Conservation (phyloP, 805 yeast species). For the Starmera dryadoides region DNA sequence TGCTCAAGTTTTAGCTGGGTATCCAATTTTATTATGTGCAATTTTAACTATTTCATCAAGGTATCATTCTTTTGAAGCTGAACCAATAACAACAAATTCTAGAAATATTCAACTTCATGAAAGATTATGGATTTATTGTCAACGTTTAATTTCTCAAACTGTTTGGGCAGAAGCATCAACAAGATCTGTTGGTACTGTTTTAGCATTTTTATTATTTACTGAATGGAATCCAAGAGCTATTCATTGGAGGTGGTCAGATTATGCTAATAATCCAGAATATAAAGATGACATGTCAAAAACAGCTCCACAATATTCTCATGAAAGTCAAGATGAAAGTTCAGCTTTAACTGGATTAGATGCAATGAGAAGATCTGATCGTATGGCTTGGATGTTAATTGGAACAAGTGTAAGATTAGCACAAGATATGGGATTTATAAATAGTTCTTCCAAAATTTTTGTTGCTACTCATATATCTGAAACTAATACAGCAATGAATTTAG, state of each 20-base stretch:
- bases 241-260: slow-evolving; percentile 82
- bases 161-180: slow-evolving; percentile 94
- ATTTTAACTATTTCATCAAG: slow-evolving; percentile 75
- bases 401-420: slow-evolving; percentile 82
- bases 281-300: slow-evolving; percentile 6
- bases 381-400: slow-evolving; percentile 93
- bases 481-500: slow-evolving; percentile 73
- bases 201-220: slow-evolving; percentile 76
- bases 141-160: slow-evolving; percentile 70
- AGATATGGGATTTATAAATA: slow-evolving; percentile 74
- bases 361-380: slow-evolving; percentile 76
- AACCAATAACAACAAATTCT: slow-evolving; percentile 24
- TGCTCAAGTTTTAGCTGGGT: slow-evolving; percentile 59
- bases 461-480: slow-evolving; percentile 86
- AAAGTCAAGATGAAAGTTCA: slow-evolving; percentile 29
- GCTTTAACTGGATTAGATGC: slow-evolving; percentile 73
- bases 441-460: slow-evolving; percentile 63
- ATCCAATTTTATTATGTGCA: slow-evolving; percentile 77
- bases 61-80: slow-evolving; percentile 53
- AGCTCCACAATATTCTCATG: slow-evolving; percentile 1
- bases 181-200: slow-evolving; percentile 77
- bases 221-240: slow-evolving; percentile 97
- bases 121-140: slow-evolving; percentile 78
- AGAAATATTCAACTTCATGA: slow-evolving; percentile 65
- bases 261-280: slow-evolving; percentile 54